Evolutionary conservation across 805 yeast genomes (phyloP).

Genomic region (Yarrowia phangngaensis): DNA sequence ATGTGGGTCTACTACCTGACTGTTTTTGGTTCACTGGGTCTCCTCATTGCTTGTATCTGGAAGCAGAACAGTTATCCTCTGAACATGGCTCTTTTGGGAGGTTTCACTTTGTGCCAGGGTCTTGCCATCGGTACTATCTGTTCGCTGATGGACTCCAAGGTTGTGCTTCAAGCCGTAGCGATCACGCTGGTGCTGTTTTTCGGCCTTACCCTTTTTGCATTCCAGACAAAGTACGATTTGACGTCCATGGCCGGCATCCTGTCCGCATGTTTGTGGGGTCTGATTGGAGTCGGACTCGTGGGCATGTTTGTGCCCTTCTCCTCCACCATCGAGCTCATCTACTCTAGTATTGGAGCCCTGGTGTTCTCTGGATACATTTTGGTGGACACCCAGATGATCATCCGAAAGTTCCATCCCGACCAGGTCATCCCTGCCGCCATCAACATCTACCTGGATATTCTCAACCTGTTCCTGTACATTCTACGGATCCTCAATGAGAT

Average conservation of each 20-base stretch:
- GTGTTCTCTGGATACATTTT: conserved; percentile 68
- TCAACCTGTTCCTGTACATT: conserved; percentile 75
- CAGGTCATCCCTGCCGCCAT: conserved; percentile 83
- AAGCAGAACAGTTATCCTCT: conserved; percentile 67
- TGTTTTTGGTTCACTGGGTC: conserved; percentile 56
- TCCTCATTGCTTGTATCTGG: conserved; percentile 59
- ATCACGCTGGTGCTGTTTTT: conserved; percentile 66
- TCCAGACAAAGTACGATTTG: conserved; percentile 74
- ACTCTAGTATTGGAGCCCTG: conserved; percentile 69
- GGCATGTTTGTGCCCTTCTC: conserved; percentile 61
- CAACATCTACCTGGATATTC: conserved; percentile 71
- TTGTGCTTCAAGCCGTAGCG: conserved; percentile 66
- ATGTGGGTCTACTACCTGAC: conserved; percentile 58
- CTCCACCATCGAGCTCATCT: conserved; percentile 57
- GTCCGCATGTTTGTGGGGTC: conserved; percentile 56
- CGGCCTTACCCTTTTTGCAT: conserved; percentile 73
- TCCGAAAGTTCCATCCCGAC: conserved; percentile 72
- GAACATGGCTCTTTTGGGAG: conserved; percentile 55
- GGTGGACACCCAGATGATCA: conserved; percentile 75
- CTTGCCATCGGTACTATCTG: conserved; percentile 67
- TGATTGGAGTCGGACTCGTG: conserved; percentile 70
- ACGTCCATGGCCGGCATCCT: conserved; percentile 61
- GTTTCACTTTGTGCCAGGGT: conserved; percentile 72
- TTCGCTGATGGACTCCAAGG: conserved; percentile 55
- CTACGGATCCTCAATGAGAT: conserved; percentile 53